These are phyloP conservation scores for Fraxinus greggii DNA, from an alignment of 305 asterid genomes.

Conservation along the genomic window DNA sequence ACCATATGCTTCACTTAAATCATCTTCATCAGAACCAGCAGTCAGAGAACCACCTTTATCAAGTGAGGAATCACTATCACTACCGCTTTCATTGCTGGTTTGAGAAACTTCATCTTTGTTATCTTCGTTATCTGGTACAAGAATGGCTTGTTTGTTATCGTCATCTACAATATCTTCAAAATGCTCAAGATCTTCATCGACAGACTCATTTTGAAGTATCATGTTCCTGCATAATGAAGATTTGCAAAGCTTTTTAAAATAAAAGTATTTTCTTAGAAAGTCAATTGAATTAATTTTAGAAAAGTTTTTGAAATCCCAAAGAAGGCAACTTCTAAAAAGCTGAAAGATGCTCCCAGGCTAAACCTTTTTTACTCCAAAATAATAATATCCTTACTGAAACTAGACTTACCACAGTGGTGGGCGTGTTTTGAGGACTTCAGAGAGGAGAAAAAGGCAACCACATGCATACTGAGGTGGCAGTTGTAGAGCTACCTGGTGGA, in stretches of 20 bases:
- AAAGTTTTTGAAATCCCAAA: neutral
- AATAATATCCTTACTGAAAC: neutral
- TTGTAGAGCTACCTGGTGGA: constrained; percentile 72
- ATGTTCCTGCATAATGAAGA: constrained; percentile 55
- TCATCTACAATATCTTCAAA: constrained; percentile 70
- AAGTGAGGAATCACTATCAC: constrained; percentile 43
- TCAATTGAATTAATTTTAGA: neutral
- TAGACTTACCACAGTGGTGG: constrained; percentile 84
- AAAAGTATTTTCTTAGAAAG: neutral
- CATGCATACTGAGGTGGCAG: constrained; percentile 96
- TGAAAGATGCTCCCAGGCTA: neutral
- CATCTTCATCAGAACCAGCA: constrained; percentile 53
- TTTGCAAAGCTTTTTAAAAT: neutral
- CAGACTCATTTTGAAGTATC: constrained; percentile 74
- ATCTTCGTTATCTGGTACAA: constrained; percentile 25
- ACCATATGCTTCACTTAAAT: constrained; percentile 40
- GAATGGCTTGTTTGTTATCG: constrained; percentile 37
- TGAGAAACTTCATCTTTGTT: constrained; percentile 34
- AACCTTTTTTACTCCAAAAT: constrained; percentile 1
- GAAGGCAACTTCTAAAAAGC: neutral
- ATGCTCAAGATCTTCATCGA: constrained; percentile 88
- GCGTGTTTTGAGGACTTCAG: constrained; percentile 91
- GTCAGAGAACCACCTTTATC: constrained; percentile 40
- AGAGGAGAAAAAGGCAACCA: constrained; percentile 86
- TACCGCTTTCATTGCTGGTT: constrained; percentile 28